Evolutionary conservation across 495 filamentous ascomycete species (phyloP), one percentile per base, ranked within the genome.

Genomic region (Podospora anserina): DNA sequence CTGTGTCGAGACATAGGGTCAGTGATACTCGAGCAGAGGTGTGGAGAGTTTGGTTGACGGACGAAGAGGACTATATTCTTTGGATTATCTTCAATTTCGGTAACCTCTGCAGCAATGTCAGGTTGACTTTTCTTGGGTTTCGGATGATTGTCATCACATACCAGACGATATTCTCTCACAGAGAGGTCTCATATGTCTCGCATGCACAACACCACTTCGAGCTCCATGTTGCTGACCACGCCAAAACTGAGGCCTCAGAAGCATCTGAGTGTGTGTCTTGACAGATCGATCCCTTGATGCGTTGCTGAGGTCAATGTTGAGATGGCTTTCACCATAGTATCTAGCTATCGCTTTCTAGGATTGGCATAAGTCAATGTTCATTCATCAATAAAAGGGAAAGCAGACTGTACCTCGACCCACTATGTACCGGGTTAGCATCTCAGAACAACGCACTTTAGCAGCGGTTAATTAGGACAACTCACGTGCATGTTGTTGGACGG

Each of bases 11-110:
- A 5, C 7, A 15, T 18, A 57, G 13, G 2, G 39, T 49, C 13
- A 49, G 39, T 49, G 9, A 16, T 49, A 13, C 13, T 18, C 9
- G 5, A 16, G 39, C 13, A 32, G 13, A 61, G 4, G 26, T 61
- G 53, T 49, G 60, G 65, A 23, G 32, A 59, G 32, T 11, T 0
- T 18, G 39, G 39, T 11, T 49, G 39, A 76, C 79, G 23, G 61
- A 79, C 79, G 59, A 81, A 82, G 0, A 82, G 71, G 1, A 78
- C 79, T 34, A 82, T 71, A 11, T 81, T 81, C 23, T 72, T 75
- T 0, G 76, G 75, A 7, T 72, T 69, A 15, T 64, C 9, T 2
- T 78, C 76, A 3, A 74, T 67, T 18, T 68, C 13, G 16, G 34
- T 65, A 0, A 9, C 32, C 4, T 74, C 61, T 7, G 61, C 53